phyloP scores from a whole-genome alignment of 129 eudicot species.

The Flaveria ramosissima region DNA sequence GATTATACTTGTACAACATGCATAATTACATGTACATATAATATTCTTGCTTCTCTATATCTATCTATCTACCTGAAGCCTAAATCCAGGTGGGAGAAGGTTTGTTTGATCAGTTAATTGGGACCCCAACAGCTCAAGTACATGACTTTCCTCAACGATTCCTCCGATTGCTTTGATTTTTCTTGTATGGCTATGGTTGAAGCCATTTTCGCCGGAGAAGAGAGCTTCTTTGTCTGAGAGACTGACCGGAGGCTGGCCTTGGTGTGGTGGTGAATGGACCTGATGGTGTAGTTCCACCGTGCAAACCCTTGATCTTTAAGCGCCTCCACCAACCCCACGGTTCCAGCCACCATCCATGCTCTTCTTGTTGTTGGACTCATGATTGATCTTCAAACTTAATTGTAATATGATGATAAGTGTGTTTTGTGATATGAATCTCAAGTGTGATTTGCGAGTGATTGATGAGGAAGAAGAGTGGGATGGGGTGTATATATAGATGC shows the following conservation, averaged over 20 bases:
- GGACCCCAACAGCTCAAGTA: conserved; percentile 45
- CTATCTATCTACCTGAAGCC: neutral
- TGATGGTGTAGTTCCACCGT: conserved; percentile 59
- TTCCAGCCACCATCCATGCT: conserved; percentile 55
- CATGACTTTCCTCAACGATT: conserved; percentile 44
- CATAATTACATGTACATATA: neutral
- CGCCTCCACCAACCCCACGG: conserved; percentile 54
- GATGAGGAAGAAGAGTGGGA: neutral
- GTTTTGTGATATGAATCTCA: neutral
- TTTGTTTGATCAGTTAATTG: neutral
- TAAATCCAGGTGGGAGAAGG: neutral
- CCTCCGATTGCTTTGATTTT: conserved; percentile 38
- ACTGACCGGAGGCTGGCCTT: conserved; percentile 32
- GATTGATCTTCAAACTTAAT: neutral
- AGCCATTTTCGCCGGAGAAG: conserved; percentile 32
- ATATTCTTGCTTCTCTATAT: too few relatives aligned
- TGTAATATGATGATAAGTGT: neutral
- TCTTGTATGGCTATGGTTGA: conserved; percentile 16
- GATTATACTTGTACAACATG: neutral
- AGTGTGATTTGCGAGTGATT: conserved; percentile 13
- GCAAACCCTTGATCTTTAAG: conserved; percentile 65
- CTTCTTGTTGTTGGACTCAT: conserved; percentile 33
- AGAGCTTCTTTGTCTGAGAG: conserved; percentile 20
- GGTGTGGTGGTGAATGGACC: conserved; percentile 36
- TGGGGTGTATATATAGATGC: neutral